Evolutionary conservation across 2,329 filamentous ascomycete genomes (phyloP).

Genomic region (Pyrenophora graminea): DNA sequence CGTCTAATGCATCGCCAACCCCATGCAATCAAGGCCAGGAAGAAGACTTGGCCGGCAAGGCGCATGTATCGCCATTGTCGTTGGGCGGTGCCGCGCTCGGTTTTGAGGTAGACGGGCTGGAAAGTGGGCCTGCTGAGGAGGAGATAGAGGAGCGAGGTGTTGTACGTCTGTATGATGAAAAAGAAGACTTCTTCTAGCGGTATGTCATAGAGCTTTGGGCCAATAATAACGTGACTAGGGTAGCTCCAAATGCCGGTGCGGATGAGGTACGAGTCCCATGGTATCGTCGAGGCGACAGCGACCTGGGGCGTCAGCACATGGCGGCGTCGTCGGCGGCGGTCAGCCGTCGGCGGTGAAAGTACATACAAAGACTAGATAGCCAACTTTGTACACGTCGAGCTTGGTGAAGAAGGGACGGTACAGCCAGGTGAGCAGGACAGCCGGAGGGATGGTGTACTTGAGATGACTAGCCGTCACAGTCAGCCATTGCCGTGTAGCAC

Average conservation of each 20-base stretch:
- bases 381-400: constrained; percentile 66
- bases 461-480: constrained; percentile 57
- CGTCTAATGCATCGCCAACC: constrained; percentile 54
- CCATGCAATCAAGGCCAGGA: constrained; percentile 51
- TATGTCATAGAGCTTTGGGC: constrained; percentile 65
- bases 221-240: constrained; percentile 66
- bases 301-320: constrained; percentile 50
- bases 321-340: not conserved
- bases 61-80: constrained; percentile 46
- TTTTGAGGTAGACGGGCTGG: constrained; percentile 58
- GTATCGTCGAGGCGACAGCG: constrained; percentile 69
- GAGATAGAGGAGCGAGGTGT: constrained; percentile 69
- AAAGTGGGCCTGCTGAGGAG: constrained; percentile 67
- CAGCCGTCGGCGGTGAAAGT: not conserved
- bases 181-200: constrained; percentile 76
- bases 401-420: constrained; percentile 65
- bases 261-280: constrained; percentile 79
- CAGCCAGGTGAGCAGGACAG: constrained; percentile 61
- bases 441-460: constrained; percentile 69
- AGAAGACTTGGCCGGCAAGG: constrained; percentile 55
- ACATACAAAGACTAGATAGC: constrained; percentile 59
- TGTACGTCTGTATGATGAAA: constrained; percentile 77
- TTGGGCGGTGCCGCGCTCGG: constrained; percentile 39
- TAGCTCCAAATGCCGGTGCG: constrained; percentile 72
- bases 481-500: constrained; percentile 10